These are phyloP conservation scores for Boletus vermiculosoides DNA, from an alignment of 768 basidiomycete genomes.

Conservation along the genomic window DNA sequence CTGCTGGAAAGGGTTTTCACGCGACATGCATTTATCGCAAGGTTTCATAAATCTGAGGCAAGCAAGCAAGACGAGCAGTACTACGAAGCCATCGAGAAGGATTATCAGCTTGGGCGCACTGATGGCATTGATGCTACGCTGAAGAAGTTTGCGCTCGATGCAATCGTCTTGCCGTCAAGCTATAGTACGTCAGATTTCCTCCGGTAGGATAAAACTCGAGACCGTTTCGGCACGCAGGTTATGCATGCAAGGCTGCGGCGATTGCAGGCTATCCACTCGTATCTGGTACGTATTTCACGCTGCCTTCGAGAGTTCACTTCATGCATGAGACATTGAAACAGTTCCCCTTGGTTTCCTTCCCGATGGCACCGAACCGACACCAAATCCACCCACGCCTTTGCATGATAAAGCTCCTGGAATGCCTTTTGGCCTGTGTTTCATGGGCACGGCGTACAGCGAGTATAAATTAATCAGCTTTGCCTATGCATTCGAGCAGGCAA, in stretches of 20 bases:
- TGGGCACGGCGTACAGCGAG: conserved; percentile 47
- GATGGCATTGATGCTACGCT: conserved; percentile 55
- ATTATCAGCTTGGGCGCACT: conserved; percentile 48
- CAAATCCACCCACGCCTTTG: conserved; percentile 38
- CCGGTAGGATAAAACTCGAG: neutral
- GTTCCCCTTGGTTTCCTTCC: conserved; percentile 43
- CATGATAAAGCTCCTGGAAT: conserved; percentile 34
- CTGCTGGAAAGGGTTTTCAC: neutral
- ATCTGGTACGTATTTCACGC: conserved; percentile 22
- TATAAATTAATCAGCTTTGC: conserved; percentile 41
- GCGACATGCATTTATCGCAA: neutral
- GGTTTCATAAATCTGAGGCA: conserved; percentile 23
- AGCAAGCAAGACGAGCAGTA: conserved; percentile 34
- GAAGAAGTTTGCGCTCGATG: conserved; percentile 46
- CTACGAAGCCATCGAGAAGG: conserved; percentile 43
- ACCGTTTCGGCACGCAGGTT: conserved; percentile 11
- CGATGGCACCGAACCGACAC: conserved; percentile 27
- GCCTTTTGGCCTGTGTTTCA: conserved; percentile 44
- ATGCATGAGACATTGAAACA: conserved; percentile 34
- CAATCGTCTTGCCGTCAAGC: conserved; percentile 46
- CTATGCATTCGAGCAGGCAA: conserved; percentile 56
- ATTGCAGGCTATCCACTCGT: conserved; percentile 40
- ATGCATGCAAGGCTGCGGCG: conserved; percentile 29
- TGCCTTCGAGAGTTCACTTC: neutral
- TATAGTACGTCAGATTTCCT: conserved; percentile 9